Base-by-base conservation (phyloP, 148 eudicot genomes). In the Silene conica region DNA sequence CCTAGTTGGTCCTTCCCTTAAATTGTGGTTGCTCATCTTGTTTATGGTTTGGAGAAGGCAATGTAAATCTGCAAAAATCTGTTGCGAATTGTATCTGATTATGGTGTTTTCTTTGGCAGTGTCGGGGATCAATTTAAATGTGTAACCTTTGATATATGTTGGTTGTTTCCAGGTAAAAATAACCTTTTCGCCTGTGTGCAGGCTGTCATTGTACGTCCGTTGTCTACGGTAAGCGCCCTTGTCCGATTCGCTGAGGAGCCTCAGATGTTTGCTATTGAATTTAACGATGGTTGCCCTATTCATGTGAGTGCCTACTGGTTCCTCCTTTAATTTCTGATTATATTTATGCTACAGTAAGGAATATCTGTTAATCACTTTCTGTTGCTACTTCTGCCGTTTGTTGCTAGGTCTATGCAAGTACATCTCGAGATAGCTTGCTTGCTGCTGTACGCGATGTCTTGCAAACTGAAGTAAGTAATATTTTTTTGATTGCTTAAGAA, bases 221-320 rank as follows among this genome's bases (percentile, higher is more conserved):
- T 94, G 81, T 92, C 97, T 81, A 79, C 90, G 65, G 93, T 94
- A 58, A 82, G 92, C 76, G 81, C 90, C 69, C 97, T 94, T 79
- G 97, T 94, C 78, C 93, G 98, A 67, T 94, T 88, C 82, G 93
- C 93, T 23, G 98, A 94, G 86, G 98, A 94, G 86, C 98, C 98
- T 45, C 98, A 94, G 78, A 92, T 94, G 96, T 94, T 94, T 85
- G 98, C 97, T 54, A 80, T 92, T 80, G 98, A 94, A 83, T 94
- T 88, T 73, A 94, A 84, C 80, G 98, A 94, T 81, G 98, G 98
- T 72, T 91, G 97, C 73, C 98, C 96, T 13, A 84, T 92, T 79
- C 98, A 91, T 78, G 98, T 94, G 73, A 86, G 90, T 67, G 16
- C 19, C 69, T 56, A 66, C 11, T 74, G 19, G 21, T 75, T 66